These are phyloP conservation scores for Phaeosphaeriaceae sp. DNA, from an alignment of 2,329 filamentous ascomycete species.

Conservation along the genomic window DNA sequence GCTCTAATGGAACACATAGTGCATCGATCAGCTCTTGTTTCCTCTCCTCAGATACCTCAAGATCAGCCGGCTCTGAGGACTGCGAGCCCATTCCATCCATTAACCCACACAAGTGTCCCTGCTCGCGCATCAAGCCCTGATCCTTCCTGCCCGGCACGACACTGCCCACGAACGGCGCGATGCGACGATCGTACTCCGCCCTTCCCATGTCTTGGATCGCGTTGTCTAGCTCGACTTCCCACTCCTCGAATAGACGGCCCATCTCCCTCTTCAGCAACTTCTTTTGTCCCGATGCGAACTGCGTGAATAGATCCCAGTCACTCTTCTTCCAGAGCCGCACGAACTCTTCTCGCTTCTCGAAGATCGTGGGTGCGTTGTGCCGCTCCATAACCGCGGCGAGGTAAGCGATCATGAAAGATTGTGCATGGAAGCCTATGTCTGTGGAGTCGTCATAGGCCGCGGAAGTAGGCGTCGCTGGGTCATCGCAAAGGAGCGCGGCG, in stretches of 20 bases:
- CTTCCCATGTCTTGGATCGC: conserved; percentile 5
- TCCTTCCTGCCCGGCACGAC: conserved; percentile 19
- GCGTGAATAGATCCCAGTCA: conserved; percentile 17
- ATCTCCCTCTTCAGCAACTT: conserved; percentile 21
- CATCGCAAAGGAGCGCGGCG: conserved; percentile 17
- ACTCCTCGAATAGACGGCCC: conserved; percentile 14
- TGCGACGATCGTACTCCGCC: conserved; percentile 10
- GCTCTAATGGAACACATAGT: conserved; percentile 7
- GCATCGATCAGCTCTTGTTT: conserved; percentile 17
- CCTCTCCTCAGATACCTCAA: not conserved
- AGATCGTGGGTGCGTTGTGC: conserved; percentile 19
- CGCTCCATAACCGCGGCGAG: conserved; percentile 30
- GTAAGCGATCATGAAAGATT: conserved; percentile 23
- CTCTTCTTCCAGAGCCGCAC: conserved; percentile 20
- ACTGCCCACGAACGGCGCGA: conserved; percentile 23
- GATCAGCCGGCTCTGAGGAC: not conserved
- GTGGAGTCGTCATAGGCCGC: not conserved
- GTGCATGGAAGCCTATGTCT: not conserved
- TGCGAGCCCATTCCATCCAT: not conserved
- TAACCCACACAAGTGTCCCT: not conserved
- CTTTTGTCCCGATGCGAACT: conserved; percentile 14
- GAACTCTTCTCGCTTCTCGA: conserved; percentile 21
- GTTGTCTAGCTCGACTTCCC: conserved; percentile 14
- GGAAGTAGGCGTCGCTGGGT: no score
- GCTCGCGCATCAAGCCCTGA: conserved; percentile 3